Base-by-base conservation (phyloP, 768 basidiomycete genomes). In the Tylopilus sp. region DNA sequence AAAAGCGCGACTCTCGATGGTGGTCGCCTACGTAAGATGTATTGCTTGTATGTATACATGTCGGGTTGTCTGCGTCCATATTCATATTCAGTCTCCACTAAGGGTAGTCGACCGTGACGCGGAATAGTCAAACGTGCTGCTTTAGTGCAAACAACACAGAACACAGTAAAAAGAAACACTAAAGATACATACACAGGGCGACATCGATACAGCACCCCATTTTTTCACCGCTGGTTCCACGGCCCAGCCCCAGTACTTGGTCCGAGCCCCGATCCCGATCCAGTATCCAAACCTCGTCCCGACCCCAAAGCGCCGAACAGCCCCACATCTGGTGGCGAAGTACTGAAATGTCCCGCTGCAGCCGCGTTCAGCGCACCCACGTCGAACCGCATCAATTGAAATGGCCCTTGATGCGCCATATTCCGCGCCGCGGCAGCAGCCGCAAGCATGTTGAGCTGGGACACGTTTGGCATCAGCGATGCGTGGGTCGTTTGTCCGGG, bases 381-480 rank as follows among this genome's bases (percentile, higher is more conserved):
- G 5, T 58, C 61, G 2, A 63, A 47, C 7, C 59, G 55, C 56
- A 64, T 56, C 13, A 51, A 48, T 40, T 61, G 62, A 39, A 60
- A 70, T 11, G 59, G 56, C 0, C 45, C 52, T 18, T 66, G 59
- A 31, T 59, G 60, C n/a, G 40, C 56, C 47, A 56, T 64, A 17
- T 60, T 66, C 21, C 62, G 40, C 7, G 63, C 63, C 1, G 63
- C 64, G 1, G 63, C 63, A 0, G 63, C 57, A 0, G 62, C 62
- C 0, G 60, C 65, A 21, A 61, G 55, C 66, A 68, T 59, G 6
- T 65, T 60, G 26, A 70, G 56, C 42, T 69, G 68, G 3, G 67
- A 55, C 21, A 57, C 57, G 8, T 11, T 60, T 4, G 64, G 35
- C 11, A 36, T 31, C 22, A 28, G 26, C 18, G 26, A 28, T 7